Conservation (phyloP, 169 alveolate genomes). For the Plasmodium yoelii region DNA sequence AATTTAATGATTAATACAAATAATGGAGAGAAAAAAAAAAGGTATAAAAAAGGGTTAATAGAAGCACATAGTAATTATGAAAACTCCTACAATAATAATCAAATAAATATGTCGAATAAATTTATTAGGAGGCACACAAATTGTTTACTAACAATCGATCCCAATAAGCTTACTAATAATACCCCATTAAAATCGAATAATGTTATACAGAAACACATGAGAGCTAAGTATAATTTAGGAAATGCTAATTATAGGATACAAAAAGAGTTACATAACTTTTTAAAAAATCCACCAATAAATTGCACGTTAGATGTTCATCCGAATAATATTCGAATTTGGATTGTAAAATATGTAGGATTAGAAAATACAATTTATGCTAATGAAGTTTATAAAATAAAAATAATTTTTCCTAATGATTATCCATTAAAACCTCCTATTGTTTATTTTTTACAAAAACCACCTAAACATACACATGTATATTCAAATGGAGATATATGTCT, state of each 20-base stretch:
- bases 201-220: slow-evolving; percentile 53
- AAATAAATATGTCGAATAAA: slow-evolving; percentile 1
- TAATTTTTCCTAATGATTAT: slow-evolving; percentile 87
- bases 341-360: slow-evolving; percentile 83
- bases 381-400: slow-evolving; percentile 85
- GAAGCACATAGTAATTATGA: neutral
- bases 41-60: neutral
- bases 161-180: slow-evolving; percentile 10
- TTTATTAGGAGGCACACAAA: slow-evolving; percentile 12
- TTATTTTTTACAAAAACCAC: slow-evolving; percentile 87
- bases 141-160: slow-evolving; percentile 24
- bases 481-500: slow-evolving; percentile 90
- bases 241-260: slow-evolving; percentile 73
- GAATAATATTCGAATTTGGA: slow-evolving; percentile 85
- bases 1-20: slow-evolving; percentile 13
- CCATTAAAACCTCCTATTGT: slow-evolving; percentile 90
- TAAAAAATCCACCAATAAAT: slow-evolving; percentile 86
- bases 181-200: slow-evolving; percentile 23
- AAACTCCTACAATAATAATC: slow-evolving; percentile 3
- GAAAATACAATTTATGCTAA: slow-evolving; percentile 86
- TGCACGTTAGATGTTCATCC: slow-evolving; percentile 87
- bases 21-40: slow-evolving; percentile 8
- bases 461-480: slow-evolving; percentile 89
- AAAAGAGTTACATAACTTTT: slow-evolving; percentile 66
- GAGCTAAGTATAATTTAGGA: slow-evolving; percentile 61